phyloP scores from a whole-genome alignment of 2,329 filamentous ascomycete species.

The Aspergillus sp. region DNA sequence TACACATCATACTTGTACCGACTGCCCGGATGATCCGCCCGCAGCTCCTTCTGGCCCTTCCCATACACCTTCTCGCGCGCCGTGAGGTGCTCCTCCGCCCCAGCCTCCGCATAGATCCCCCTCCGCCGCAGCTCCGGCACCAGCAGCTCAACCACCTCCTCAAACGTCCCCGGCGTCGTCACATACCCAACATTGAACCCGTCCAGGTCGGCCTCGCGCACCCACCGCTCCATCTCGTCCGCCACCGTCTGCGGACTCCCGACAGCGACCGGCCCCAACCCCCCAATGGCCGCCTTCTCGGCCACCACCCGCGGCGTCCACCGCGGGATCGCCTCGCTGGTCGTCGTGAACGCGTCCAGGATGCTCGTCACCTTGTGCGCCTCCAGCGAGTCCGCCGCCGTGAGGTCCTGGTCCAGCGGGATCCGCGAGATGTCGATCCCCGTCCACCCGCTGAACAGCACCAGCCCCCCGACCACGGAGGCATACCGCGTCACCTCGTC shows the following conservation, averaged over 20 bases:
- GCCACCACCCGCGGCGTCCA: constrained; percentile 49
- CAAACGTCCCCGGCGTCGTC: constrained; percentile 52
- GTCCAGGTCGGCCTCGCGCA: constrained; percentile 44
- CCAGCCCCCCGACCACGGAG: constrained; percentile 54
- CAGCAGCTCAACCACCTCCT: constrained; percentile 52
- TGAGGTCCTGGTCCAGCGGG: constrained; percentile 57
- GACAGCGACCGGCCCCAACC: constrained; percentile 49
- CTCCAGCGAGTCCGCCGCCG: constrained; percentile 54
- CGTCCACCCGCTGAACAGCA: constrained; percentile 58
- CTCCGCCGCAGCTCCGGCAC: constrained; percentile 48
- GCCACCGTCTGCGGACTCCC: constrained; percentile 48
- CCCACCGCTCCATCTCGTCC: constrained; percentile 50
- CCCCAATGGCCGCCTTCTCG: constrained; percentile 49
- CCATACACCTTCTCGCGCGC: constrained; percentile 64
- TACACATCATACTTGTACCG: constrained; percentile 64
- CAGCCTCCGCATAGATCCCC: constrained; percentile 41
- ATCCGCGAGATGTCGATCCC: constrained; percentile 60
- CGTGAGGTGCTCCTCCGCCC: constrained; percentile 38
- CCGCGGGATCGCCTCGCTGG: constrained; percentile 47
- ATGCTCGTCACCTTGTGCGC: constrained; percentile 52
- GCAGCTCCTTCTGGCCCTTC: constrained; percentile 55
- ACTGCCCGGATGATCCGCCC: constrained; percentile 59
- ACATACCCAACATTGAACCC: constrained; percentile 48
- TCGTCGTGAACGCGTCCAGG: constrained; percentile 50
- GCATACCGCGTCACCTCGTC: constrained; percentile 54